A percentile compares a stretch with the other conserved stretches of the same genome.
These are phyloP conservation scores for Starmerella sirachaensis DNA, from an alignment of 805 yeast genomes.

Conservation along the genomic window DNA sequence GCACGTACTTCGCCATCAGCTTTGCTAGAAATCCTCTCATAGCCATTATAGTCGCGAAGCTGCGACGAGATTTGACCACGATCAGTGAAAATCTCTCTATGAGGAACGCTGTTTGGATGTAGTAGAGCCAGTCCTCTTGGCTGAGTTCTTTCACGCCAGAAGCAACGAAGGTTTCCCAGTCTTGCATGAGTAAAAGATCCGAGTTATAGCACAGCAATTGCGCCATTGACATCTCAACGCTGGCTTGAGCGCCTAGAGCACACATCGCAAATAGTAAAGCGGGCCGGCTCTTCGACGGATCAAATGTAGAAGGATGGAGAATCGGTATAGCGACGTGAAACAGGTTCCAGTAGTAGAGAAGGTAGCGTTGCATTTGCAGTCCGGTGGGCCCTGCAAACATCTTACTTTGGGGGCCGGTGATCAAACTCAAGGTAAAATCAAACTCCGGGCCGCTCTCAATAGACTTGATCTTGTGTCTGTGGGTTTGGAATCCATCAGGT, in stretches of 20 bases:
- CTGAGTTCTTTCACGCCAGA: background rate
- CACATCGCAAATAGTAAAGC: slow-evolving; percentile 6
- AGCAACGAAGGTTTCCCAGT: background rate
- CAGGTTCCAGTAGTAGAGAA: background rate
- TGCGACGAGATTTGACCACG: background rate
- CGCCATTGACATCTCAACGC: background rate
- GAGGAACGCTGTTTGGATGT: background rate
- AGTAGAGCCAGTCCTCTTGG: background rate
- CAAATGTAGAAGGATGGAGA: slow-evolving; percentile 3
- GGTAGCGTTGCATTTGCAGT: background rate
- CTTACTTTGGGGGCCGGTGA: no score
- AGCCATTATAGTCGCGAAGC: background rate
- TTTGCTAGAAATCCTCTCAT: slow-evolving; percentile 1
- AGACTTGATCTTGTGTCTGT: no score
- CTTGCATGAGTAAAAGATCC: background rate
- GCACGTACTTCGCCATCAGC: no score
- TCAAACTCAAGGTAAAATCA: no score
- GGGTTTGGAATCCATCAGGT: no score
- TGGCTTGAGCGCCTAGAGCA: background rate
- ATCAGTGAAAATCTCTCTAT: background rate
- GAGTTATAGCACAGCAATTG: slow-evolving; percentile 1
- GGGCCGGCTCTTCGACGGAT: background rate
- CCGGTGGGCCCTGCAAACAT: no score
- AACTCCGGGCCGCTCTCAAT: no score
- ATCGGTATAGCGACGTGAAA: slow-evolving; percentile 1